Evolutionary conservation across 2,329 filamentous ascomycete species (phyloP).

Genomic region (Alternaria rosae): DNA sequence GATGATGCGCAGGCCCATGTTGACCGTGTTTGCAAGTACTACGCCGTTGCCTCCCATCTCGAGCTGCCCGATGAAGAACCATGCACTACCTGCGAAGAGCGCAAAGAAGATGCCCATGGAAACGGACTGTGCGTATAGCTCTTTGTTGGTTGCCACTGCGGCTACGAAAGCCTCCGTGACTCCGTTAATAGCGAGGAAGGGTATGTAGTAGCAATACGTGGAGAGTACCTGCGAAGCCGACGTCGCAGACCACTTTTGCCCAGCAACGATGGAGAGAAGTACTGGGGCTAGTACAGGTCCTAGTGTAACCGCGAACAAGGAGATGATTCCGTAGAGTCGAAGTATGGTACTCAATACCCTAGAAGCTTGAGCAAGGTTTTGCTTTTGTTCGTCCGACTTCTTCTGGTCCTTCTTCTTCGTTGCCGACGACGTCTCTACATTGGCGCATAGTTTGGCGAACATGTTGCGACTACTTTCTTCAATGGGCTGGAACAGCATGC

Average conservation of each 20-base stretch:
- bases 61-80: slow-evolving; percentile 73
- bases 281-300: slow-evolving; percentile 79
- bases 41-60: slow-evolving; percentile 78
- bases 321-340: slow-evolving; percentile 76
- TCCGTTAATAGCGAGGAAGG: slow-evolving; percentile 89
- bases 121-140: slow-evolving; percentile 78
- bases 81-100: slow-evolving; percentile 77
- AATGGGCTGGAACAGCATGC: slow-evolving; percentile 91
- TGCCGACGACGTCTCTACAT: slow-evolving; percentile 20
- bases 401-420: slow-evolving; percentile 1
- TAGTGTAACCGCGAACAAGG: slow-evolving; percentile 70
- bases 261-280: slow-evolving; percentile 77
- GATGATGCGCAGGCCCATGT: slow-evolving; percentile 83
- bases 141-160: slow-evolving; percentile 76
- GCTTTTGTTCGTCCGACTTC: slow-evolving; percentile 24
- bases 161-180: slow-evolving; percentile 92
- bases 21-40: slow-evolving; percentile 86
- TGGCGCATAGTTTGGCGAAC: slow-evolving; percentile 79
- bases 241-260: slow-evolving; percentile 75
- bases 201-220: slow-evolving; percentile 90
- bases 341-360: slow-evolving; percentile 70
- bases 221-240: slow-evolving; percentile 78
- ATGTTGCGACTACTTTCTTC: slow-evolving; percentile 92
- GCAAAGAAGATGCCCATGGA: slow-evolving; percentile 87
- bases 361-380: slow-evolving; percentile 49